Percentiles rank a stretch among this genome's conserved stretches.
phyloP scores from a whole-genome alignment of 805 yeast species.

The Metschnikowia proteae region DNA sequence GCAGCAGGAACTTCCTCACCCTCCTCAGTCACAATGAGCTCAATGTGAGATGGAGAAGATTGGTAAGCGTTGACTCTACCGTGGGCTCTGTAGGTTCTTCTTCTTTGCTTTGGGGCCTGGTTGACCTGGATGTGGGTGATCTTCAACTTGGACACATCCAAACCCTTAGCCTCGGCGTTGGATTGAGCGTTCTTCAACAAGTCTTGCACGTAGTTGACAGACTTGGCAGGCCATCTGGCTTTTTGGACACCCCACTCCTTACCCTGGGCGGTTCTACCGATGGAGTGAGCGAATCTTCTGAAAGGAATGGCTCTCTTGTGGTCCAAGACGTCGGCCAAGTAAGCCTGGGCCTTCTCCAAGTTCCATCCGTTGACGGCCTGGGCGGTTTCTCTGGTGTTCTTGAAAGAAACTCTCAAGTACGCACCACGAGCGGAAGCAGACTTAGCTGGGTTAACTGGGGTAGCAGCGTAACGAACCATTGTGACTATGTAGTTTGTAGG shows the following conservation, averaged over 20 bases:
- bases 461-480: constrained; percentile 99
- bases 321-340: constrained; percentile 93
- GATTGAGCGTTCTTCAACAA: constrained; percentile 96
- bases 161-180: constrained; percentile 96
- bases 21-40: constrained; percentile 92
- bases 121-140: constrained; percentile 98
- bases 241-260: constrained; percentile 99
- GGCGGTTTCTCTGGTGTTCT: constrained; percentile 99
- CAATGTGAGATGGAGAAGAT: constrained; percentile 98
- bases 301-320: constrained; percentile 99
- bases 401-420: constrained; percentile 98
- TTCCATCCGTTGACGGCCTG: constrained; percentile 99
- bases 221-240: constrained; percentile 99
- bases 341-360: constrained; percentile 89
- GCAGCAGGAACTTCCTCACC: constrained; percentile 94
- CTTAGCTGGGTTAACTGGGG: constrained; percentile 98
- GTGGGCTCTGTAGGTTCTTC: constrained; percentile 99
- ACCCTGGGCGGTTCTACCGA: constrained; percentile 99
- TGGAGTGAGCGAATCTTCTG: constrained; percentile 95
- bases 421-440: constrained; percentile 99
- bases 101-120: constrained; percentile 99
- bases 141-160: constrained; percentile 90
- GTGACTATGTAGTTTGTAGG: constrained; percentile 19
- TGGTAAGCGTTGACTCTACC: constrained; percentile 99
- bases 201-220: constrained; percentile 92